Conservation (phyloP, 192 early-diverging fungal genomes). For the Coemansia sp. region DNA sequence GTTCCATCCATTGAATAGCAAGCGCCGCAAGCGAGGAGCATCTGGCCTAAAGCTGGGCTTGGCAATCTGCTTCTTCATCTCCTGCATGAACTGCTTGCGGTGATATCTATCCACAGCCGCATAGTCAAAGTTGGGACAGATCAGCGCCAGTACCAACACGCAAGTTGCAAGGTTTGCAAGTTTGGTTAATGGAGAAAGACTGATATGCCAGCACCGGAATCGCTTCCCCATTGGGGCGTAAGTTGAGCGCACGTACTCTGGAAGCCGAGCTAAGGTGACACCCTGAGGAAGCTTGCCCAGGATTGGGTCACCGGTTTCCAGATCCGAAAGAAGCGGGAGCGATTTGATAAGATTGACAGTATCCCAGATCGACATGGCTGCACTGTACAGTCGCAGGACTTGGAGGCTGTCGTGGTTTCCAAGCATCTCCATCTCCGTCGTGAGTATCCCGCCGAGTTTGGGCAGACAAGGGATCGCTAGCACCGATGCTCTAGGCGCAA, state of each 20-base stretch:
- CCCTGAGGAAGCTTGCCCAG: neutral
- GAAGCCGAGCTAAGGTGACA: neutral
- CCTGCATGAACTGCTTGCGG: neutral
- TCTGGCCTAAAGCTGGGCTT: neutral
- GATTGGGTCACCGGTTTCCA: neutral
- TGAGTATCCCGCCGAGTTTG: neutral
- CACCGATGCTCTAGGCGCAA: neutral
- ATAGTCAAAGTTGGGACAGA: neutral
- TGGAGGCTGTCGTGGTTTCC: neutral
- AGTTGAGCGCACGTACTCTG: neutral
- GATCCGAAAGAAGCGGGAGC: neutral
- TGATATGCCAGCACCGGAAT: neutral
- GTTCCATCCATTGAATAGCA: neutral
- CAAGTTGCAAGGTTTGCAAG: neutral
- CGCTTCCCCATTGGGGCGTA: neutral
- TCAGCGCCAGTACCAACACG: neutral
- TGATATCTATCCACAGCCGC: neutral
- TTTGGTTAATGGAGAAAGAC: too few species aligned
- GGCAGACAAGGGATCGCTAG: too few species aligned
- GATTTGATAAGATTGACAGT: neutral
- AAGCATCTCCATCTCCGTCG: neutral
- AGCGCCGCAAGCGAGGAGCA: neutral
- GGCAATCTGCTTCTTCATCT: neutral
- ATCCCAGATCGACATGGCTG: neutral
- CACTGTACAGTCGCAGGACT: neutral